A percentile compares a stretch with the other conserved stretches of the same genome.
phyloP scores from a whole-genome alignment of 441 rosid genomes.

The Bruguiera hainesii region DNA sequence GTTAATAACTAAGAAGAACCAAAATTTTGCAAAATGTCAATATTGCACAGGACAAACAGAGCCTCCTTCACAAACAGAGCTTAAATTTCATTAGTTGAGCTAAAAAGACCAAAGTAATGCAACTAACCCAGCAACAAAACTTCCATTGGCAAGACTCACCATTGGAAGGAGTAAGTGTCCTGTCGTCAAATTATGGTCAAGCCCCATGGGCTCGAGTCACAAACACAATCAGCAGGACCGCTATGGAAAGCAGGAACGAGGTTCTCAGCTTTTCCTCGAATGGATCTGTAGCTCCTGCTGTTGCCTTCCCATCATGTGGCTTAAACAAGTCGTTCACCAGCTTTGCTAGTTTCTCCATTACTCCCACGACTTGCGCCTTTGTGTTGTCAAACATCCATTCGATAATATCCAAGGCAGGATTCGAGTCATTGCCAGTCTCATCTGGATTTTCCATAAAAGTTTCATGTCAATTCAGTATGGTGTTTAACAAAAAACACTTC shows the following conservation, averaged over 20 bases:
- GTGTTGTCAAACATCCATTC: slow-evolving; percentile 62
- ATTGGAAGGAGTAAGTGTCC: slow-evolving; percentile 22
- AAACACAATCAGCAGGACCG: slow-evolving; percentile 72
- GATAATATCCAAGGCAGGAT: slow-evolving; percentile 36
- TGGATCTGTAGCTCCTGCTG: slow-evolving; percentile 33
- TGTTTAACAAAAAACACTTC: not conserved
- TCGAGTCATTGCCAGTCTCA: slow-evolving; percentile 30
- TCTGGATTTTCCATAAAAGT: slow-evolving; percentile 29
- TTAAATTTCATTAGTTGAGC: not conserved
- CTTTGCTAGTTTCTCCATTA: slow-evolving; percentile 52
- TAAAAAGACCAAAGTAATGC: not conserved
- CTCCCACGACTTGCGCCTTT: slow-evolving; percentile 42
- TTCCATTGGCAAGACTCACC: slow-evolving; percentile 1
- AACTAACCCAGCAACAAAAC: slow-evolving; percentile 11
- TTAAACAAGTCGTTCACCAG: slow-evolving; percentile 52
- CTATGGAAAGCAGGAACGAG: slow-evolving; percentile 62
- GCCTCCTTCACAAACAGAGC: not conserved
- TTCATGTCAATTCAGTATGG: not conserved
- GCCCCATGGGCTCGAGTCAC: slow-evolving; percentile 48
- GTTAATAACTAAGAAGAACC: not conserved
- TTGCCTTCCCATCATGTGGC: slow-evolving; percentile 23
- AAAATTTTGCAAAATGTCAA: not conserved
- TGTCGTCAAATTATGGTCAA: slow-evolving; percentile 63
- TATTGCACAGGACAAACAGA: not conserved
- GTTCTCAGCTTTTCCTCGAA: slow-evolving; percentile 62